Percentiles rank a stretch among this genome's conserved stretches.
Conservation (phyloP, 495 filamentous ascomycete genomes). For the Penicillium longicatenatum region DNA sequence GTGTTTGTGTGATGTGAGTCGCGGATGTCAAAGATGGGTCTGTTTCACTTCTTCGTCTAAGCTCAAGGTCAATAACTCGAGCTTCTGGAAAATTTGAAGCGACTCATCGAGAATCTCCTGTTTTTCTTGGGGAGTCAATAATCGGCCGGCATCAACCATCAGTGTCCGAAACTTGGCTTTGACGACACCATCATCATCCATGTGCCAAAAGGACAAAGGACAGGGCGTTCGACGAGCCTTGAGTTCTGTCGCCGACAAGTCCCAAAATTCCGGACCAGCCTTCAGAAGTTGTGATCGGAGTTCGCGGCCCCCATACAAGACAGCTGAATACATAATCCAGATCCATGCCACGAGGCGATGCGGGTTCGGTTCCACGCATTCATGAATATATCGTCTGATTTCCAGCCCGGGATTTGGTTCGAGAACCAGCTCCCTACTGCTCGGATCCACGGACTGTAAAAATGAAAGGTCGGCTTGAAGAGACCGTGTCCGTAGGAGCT, state of each 20-base stretch:
- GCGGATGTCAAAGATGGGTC: not conserved
- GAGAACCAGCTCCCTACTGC: not conserved
- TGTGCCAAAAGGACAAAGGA: constrained; percentile 30
- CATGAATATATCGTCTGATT: constrained; percentile 11
- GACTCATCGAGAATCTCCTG: constrained; percentile 52
- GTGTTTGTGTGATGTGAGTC: not conserved
- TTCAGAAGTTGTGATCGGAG: constrained; percentile 46
- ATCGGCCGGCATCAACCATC: constrained; percentile 36
- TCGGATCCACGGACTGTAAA: constrained; percentile 4
- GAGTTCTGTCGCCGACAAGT: constrained; percentile 13
- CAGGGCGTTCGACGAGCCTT: constrained; percentile 32
- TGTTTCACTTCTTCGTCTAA: constrained; percentile 13
- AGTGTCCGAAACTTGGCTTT: constrained; percentile 29
- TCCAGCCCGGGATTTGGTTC: not conserved
- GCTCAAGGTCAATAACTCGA: constrained; percentile 13
- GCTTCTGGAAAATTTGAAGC: constrained; percentile 39
- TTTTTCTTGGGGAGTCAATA: constrained; percentile 44
- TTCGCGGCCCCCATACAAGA: constrained; percentile 59
- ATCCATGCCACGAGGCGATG: constrained; percentile 57
- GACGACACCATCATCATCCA: constrained; percentile 20
- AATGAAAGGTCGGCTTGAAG: constrained; percentile 17
- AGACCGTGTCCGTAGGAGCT: constrained; percentile 11
- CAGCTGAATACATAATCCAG: constrained; percentile 62
- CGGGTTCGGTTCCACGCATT: constrained; percentile 36
- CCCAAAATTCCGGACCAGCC: constrained; percentile 50